Evolutionary conservation across 768 basidiomycete species (phyloP).

Genomic region (Suillus tomentosus): DNA sequence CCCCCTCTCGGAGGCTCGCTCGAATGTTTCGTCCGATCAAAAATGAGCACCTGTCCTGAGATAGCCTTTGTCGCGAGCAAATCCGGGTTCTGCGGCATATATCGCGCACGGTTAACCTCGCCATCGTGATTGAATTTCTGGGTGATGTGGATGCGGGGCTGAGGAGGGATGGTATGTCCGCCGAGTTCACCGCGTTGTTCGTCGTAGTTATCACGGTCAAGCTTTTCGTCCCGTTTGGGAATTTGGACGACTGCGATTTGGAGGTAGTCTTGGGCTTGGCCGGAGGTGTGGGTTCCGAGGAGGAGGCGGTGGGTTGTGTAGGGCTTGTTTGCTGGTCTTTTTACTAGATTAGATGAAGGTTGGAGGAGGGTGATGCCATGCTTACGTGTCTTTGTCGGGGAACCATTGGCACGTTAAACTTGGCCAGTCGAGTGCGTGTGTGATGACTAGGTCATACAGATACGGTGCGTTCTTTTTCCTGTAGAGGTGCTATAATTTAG

Average conservation of each 20-base stretch:
- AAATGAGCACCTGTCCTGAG: slow-evolving; percentile 89
- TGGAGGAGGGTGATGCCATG: slow-evolving; percentile 12
- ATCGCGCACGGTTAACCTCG: slow-evolving; percentile 96
- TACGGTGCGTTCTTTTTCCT: slow-evolving; percentile 99
- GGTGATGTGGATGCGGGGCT: slow-evolving; percentile 84
- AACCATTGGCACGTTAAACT: slow-evolving; percentile 99
- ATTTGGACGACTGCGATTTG: slow-evolving; percentile 95
- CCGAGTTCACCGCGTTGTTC: slow-evolving; percentile 94
- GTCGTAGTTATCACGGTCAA: slow-evolving; percentile 81
- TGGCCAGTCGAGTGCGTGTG: slow-evolving; percentile 98
- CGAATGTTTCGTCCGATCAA: slow-evolving; percentile 96
- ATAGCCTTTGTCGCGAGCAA: slow-evolving; percentile 94
- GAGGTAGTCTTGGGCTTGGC: slow-evolving; percentile 90
- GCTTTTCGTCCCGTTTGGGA: slow-evolving; percentile 82
- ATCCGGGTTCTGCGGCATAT: slow-evolving; percentile 99
- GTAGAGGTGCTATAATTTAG: slow-evolving; percentile 13
- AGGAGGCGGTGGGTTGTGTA: slow-evolving; percentile 94
- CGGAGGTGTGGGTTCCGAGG: slow-evolving; percentile 96
- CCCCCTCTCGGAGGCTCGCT: slow-evolving; percentile 88
- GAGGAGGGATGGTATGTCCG: slow-evolving; percentile 83
- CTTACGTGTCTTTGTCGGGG: slow-evolving; percentile 93
- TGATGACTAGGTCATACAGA: slow-evolving; percentile 96
- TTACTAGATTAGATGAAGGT: slow-evolving; percentile 1
- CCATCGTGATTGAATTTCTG: slow-evolving; percentile 95
- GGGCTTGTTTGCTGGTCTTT: slow-evolving; percentile 85